Conservation (phyloP, 140 eudicot genomes). For the Bidens hawaiensis region DNA sequence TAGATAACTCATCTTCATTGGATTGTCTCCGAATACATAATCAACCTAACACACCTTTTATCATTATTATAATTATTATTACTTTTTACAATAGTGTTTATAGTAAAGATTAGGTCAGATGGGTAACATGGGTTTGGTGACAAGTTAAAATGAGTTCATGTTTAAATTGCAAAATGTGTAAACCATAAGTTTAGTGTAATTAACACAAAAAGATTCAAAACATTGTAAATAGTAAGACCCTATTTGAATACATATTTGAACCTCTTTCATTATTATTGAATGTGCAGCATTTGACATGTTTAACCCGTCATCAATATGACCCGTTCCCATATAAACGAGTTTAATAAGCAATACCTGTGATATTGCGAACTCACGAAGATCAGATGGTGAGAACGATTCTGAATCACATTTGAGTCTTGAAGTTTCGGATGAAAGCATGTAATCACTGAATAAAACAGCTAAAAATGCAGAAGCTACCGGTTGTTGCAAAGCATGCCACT, state of each 20-base stretch:
- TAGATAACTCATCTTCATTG: conserved; percentile 74
- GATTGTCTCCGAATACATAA: conserved; percentile 72
- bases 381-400: conserved; percentile 41
- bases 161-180: too few species aligned
- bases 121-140: too few species aligned
- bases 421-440: conserved; percentile 70
- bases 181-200: too few species aligned
- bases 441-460: conserved; percentile 70
- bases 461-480: too few species aligned
- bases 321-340: not conserved
- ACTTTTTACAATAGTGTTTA: not conserved
- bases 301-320: too few species aligned
- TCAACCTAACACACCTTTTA: conserved; percentile 40
- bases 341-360: conserved; percentile 47
- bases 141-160: too few species aligned
- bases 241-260: too few species aligned
- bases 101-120: not conserved
- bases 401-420: conserved; percentile 47
- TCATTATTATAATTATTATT: not conserved
- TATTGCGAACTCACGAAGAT: conserved; percentile 64
- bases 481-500: conserved; percentile 77
- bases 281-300: too few species aligned
- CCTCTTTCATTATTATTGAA: too few species aligned
- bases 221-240: too few species aligned
- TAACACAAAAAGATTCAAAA: too few species aligned